Conservation (phyloP, 805 yeast species). For the Cyberlindnera mycetangii region DNA sequence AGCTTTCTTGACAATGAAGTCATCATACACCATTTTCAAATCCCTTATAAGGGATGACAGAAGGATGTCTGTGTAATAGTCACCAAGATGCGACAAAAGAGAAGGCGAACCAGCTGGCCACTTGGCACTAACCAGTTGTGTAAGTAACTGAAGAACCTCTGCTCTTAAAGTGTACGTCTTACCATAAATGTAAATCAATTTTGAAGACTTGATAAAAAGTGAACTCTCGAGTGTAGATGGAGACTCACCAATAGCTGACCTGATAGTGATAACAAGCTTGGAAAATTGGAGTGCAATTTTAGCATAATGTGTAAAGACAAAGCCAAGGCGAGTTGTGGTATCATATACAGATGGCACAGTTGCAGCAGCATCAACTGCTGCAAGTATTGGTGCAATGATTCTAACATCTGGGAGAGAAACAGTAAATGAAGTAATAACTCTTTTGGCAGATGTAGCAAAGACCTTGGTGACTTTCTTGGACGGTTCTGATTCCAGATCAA, state of each 20-base stretch:
- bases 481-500: slow-evolving; percentile 40
- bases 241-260: slow-evolving; percentile 44
- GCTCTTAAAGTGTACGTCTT: slow-evolving; percentile 45
- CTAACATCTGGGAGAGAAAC: slow-evolving; percentile 49
- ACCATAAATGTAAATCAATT: slow-evolving; percentile 56
- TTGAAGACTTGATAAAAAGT: slow-evolving; percentile 54
- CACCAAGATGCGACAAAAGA: slow-evolving; percentile 74
- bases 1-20: slow-evolving; percentile 48
- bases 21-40: slow-evolving; percentile 53
- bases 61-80: slow-evolving; percentile 55
- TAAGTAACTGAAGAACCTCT: slow-evolving; percentile 52
- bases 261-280: slow-evolving; percentile 51
- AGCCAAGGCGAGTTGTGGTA: slow-evolving; percentile 42
- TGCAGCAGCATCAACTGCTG: slow-evolving; percentile 46
- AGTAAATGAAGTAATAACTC: slow-evolving; percentile 55
- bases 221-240: slow-evolving; percentile 66
- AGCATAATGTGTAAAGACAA: slow-evolving; percentile 49
- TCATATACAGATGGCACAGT: slow-evolving; percentile 35
- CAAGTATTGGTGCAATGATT: slow-evolving; percentile 50
- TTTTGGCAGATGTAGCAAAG: slow-evolving; percentile 47
- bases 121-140: slow-evolving; percentile 51
- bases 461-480: slow-evolving; percentile 44
- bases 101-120: slow-evolving; percentile 71
- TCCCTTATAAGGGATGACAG: slow-evolving; percentile 59
- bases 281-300: slow-evolving; percentile 52